Evolutionary conservation across 768 basidiomycete genomes (phyloP).

Genomic region (Mycena galericulata): DNA sequence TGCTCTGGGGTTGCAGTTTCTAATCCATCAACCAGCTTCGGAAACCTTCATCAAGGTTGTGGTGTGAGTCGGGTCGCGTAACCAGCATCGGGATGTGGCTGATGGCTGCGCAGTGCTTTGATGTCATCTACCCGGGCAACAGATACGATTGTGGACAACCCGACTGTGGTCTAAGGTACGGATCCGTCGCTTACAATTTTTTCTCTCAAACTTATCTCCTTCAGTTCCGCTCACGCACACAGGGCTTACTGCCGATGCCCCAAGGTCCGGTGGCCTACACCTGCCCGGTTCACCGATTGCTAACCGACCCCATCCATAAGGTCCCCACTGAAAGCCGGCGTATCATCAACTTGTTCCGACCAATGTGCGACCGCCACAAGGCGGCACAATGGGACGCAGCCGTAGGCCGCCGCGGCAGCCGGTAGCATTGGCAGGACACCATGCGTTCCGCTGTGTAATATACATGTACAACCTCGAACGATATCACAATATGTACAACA

Average conservation of each 20-base stretch:
- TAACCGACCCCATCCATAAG: background rate
- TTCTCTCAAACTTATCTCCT: background rate
- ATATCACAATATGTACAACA: background rate
- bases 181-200: background rate
- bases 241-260: conserved; percentile 30
- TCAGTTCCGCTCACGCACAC: conserved; percentile 21
- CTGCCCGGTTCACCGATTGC: background rate
- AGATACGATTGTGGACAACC: conserved; percentile 27
- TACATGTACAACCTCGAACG: background rate
- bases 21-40: conserved; percentile 42
- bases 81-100: background rate
- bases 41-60: conserved; percentile 59
- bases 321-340: conserved; percentile 15
- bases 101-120: conserved; percentile 26
- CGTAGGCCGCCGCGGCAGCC: conserved; percentile 24
- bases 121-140: conserved; percentile 31
- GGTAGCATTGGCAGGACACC: conserved; percentile 9
- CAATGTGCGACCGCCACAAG: conserved; percentile 33
- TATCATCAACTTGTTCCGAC: conserved; percentile 35
- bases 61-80: conserved; percentile 42
- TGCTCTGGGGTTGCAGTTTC: conserved; percentile 27
- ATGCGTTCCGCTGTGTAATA: background rate
- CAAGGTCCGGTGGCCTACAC: conserved; percentile 20
- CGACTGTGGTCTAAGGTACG: conserved; percentile 29
- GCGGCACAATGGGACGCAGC: conserved; percentile 33